phyloP scores from a whole-genome alignment of 163 green algal genomes.

The Trebouxia gelatinosa region DNA sequence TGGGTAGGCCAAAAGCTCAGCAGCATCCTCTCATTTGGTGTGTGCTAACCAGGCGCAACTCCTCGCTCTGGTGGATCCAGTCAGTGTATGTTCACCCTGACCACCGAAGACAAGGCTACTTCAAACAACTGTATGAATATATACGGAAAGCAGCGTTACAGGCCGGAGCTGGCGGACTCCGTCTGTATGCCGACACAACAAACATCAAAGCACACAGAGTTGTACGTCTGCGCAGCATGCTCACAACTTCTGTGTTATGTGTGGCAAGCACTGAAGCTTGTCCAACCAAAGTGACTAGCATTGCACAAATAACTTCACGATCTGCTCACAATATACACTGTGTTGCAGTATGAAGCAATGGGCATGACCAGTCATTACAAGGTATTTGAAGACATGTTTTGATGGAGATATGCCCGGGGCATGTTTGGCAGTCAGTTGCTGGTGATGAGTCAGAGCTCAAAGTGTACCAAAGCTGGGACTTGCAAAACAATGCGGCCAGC shows the following conservation, averaged over 20 bases:
- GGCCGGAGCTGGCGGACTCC: constrained; percentile 39
- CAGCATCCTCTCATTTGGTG: not conserved
- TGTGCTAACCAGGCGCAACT: constrained; percentile 19
- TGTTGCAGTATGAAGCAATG: constrained; percentile 49
- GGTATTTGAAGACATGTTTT: constrained; percentile 58
- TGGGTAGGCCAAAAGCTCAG: not conserved
- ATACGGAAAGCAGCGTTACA: constrained; percentile 27
- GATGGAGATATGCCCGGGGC: too few relatives aligned
- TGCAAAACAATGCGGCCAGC: too few relatives aligned
- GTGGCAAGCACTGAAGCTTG: not conserved
- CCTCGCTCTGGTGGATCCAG: constrained; percentile 34
- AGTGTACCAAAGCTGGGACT: too few relatives aligned
- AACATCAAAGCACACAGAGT: constrained; percentile 45
- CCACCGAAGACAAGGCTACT: constrained; percentile 43
- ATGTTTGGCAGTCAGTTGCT: too few relatives aligned
- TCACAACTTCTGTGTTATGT: not conserved
- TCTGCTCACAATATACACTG: not conserved
- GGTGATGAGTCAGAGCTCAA: too few relatives aligned
- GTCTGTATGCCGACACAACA: constrained; percentile 49
- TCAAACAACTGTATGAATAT: constrained; percentile 50
- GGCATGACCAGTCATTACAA: constrained; percentile 61
- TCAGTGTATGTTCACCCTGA: constrained; percentile 34
- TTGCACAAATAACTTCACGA: not conserved
- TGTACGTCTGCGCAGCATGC: constrained; percentile 22
- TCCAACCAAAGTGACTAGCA: too few relatives aligned